Conservation (phyloP, 257 asterid species). For the Paulownia fortunei region DNA sequence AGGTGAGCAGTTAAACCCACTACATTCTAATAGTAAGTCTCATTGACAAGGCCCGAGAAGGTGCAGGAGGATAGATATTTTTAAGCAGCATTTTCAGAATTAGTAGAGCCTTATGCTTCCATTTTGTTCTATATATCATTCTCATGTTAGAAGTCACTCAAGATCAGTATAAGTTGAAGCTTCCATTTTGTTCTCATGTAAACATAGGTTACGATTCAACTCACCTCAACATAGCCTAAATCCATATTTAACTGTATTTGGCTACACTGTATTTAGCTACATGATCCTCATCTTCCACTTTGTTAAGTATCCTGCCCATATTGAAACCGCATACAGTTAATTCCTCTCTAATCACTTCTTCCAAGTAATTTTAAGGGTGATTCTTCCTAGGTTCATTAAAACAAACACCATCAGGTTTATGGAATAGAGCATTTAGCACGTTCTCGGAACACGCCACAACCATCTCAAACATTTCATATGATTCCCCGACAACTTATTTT, state of each 20-base stretch:
- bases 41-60: conserved; percentile 2
- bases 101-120: conserved; percentile 7
- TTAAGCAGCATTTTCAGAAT: not conserved
- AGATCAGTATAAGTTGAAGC: not conserved
- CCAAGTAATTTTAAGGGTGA: not conserved
- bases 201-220: conserved; percentile 6
- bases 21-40: conserved; percentile 1
- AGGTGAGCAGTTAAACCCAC: conserved; percentile 17
- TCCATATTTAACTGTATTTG: not conserved
- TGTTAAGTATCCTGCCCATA: not conserved
- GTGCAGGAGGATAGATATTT: not conserved
- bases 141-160: not conserved
- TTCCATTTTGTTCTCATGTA: not conserved
- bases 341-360: not conserved
- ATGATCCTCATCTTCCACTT: not conserved
- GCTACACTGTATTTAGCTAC: too few relatives aligned
- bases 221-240: not conserved
- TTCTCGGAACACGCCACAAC: not conserved
- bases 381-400: not conserved
- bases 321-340: not conserved
- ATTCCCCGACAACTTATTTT: not conserved
- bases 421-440: not conserved
- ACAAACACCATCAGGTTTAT: not conserved
- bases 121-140: not conserved
- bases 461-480: not conserved